Percentiles rank a stretch among this genome's conserved stretches.
Conservation (phyloP, 495 filamentous ascomycete genomes). For the Astrocystis sublimbata region DNA sequence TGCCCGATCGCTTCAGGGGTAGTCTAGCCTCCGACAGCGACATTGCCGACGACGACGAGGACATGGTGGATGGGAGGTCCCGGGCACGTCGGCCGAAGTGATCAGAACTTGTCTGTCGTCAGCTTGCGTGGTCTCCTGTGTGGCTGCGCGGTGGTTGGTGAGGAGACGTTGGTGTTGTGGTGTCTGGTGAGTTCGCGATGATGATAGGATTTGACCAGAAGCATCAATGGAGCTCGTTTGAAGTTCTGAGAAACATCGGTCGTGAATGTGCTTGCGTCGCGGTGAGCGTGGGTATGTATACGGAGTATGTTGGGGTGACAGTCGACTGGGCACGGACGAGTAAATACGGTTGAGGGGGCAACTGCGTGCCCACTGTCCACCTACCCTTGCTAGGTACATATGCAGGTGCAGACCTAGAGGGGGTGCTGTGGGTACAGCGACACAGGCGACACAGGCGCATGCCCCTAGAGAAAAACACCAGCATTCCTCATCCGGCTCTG, state of each 20-base stretch:
- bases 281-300: constrained; percentile 2
- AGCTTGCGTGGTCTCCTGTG: background rate
- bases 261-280: background rate
- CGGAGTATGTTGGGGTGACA: no score
- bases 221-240: background rate
- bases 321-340: background rate
- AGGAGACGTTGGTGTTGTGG: background rate
- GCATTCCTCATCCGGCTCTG: no score
- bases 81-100: constrained; percentile 7
- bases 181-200: background rate
- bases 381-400: no score
- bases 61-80: constrained; percentile 18
- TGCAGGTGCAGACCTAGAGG: no score
- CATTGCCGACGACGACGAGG: no score
- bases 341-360: constrained; percentile 16
- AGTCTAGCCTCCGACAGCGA: constrained; percentile 23
- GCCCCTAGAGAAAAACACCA: no score
- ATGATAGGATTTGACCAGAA: background rate
- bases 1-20: constrained; percentile 29
- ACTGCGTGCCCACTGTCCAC: background rate
- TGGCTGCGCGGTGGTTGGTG: background rate
- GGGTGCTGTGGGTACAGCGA: no score
- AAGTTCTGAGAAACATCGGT: background rate
- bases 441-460: no score
- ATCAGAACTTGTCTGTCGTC: background rate